Percentiles rank a stretch among this genome's conserved stretches.
phyloP scores from a whole-genome alignment of 768 basidiomycete genomes.

The Collybiopsis confluens region DNA sequence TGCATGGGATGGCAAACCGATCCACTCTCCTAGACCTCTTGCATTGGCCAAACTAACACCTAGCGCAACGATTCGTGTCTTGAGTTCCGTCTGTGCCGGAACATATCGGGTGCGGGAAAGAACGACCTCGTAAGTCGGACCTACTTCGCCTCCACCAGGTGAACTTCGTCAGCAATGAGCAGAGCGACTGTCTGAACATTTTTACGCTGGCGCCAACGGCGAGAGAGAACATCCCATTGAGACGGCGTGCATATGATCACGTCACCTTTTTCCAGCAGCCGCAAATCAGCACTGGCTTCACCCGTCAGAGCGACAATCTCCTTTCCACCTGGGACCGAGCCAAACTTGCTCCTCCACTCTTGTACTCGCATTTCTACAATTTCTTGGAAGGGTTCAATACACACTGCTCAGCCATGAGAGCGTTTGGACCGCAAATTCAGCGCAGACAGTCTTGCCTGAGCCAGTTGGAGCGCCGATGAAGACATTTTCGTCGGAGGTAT shows the following conservation, averaged over 20 bases:
- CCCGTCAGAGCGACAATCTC: constrained; percentile 92
- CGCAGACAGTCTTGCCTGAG: constrained; percentile 95
- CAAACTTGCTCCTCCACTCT: constrained; percentile 89
- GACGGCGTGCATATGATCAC: constrained; percentile 91
- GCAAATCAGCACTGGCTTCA: constrained; percentile 88
- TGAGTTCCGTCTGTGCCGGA: constrained; percentile 86
- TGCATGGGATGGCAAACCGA: constrained; percentile 88
- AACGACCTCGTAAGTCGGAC: constrained; percentile 94
- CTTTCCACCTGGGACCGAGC: constrained; percentile 81
- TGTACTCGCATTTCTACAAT: constrained; percentile 90
- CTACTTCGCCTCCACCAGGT: constrained; percentile 90
- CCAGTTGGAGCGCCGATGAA: constrained; percentile 97
- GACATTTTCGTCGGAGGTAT: constrained; percentile 93
- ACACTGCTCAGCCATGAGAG: constrained; percentile 73
- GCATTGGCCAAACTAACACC: constrained; percentile 96
- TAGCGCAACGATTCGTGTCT: constrained; percentile 92
- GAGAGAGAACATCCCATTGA: constrained; percentile 95
- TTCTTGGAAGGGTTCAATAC: constrained; percentile 95
- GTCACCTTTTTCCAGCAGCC: constrained; percentile 86
- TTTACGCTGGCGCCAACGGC: constrained; percentile 95
- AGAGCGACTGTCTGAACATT: constrained; percentile 93
- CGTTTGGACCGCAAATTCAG: constrained; percentile 96
- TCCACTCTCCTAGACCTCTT: constrained; percentile 95
- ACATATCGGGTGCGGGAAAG: constrained; percentile 97
- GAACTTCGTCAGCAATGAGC: constrained; percentile 92